These are phyloP conservation scores for Tylopilus sp. DNA, from an alignment of 1,284 basidiomycete genomes.

Conservation along the genomic window DNA sequence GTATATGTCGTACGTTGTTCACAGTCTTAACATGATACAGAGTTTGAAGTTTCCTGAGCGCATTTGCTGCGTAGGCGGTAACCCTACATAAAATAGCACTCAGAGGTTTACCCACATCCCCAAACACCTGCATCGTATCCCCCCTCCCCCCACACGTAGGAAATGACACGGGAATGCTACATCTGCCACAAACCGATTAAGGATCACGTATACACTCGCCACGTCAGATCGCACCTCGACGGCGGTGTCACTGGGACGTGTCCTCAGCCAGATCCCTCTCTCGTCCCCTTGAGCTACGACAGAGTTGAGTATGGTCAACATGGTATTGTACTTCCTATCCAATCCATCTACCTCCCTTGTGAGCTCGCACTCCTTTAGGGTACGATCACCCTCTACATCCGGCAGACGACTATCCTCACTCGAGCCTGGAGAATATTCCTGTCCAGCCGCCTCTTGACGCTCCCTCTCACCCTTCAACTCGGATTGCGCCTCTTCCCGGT, in stretches of 20 bases:
- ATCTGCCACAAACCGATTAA: conserved; percentile 11
- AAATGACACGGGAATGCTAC: conserved; percentile 7
- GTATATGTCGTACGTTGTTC: neutral
- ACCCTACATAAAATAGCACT: neutral
- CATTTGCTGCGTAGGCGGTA: neutral
- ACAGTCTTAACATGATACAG: neutral
- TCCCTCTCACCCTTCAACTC: neutral
- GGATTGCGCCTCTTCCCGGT: neutral
- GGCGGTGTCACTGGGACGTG: neutral
- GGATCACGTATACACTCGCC: conserved; percentile 12
- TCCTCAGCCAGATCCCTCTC: neutral
- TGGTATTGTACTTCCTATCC: neutral
- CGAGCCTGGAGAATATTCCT: neutral
- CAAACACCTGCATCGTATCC: no score
- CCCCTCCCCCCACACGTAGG: conserved; percentile 3
- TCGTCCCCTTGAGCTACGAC: conserved; percentile 1
- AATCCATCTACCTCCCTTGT: neutral
- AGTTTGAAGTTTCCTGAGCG: neutral
- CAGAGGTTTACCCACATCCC: no score
- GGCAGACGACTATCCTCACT: conserved; percentile 1
- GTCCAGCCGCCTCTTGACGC: neutral
- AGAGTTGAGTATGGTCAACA: neutral
- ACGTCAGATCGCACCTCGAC: conserved; percentile 14
- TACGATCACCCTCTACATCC: neutral
- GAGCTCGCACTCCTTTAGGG: neutral